Evolutionary conservation across 2,329 filamentous ascomycete species (phyloP), one percentile per base, ranked within the genome.

Genomic region (Stylonectria norvegica): DNA sequence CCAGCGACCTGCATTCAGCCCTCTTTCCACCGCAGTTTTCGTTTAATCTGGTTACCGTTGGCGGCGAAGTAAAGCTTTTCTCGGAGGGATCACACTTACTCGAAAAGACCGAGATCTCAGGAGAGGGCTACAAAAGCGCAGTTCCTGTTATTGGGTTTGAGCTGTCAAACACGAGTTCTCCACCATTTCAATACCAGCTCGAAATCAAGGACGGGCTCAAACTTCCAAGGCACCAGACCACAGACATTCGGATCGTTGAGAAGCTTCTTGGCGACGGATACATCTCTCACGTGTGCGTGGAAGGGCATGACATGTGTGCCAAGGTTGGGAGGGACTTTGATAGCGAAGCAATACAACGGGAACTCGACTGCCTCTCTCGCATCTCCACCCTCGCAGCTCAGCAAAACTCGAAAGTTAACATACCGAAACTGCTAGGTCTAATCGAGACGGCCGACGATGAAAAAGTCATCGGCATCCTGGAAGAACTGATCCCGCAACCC

Each of bases 401-500:
- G 30, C 5, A 22, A 15, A 16, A 15, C 12, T 14, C 29, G 12
- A 9, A 11, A 40, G 16, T 40, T 17, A 40, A 40, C 17, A 23
- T 40, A 22, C 38, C 38, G 11, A 35, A 34, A 3, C 14, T 40
- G 5, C n/a, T 30, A 5, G 38, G 31, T 17, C 31, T 40, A 4
- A 30, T 40, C 12, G 5, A 30, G n/a, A 35, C 20, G 5, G 23
- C 30, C 8, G 5, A 12, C 11, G 38, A 40, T 30, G 14, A n/a
- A 17, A 35, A 35, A 14, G n/a, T 40, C 16, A 34, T 40, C 22
- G 38, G 38, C 20, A 29, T 34, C 22, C 16, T 40, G 31, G 38
- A 40, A 16, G 31, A 40, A 14, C 20, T 34, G 7, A 40, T 40
- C 18, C 31, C 31, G 17, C 23, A 20, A 8, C 23, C 38, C 10